Base-by-base conservation (phyloP, 805 yeast genomes). In the Candida koratica region DNA sequence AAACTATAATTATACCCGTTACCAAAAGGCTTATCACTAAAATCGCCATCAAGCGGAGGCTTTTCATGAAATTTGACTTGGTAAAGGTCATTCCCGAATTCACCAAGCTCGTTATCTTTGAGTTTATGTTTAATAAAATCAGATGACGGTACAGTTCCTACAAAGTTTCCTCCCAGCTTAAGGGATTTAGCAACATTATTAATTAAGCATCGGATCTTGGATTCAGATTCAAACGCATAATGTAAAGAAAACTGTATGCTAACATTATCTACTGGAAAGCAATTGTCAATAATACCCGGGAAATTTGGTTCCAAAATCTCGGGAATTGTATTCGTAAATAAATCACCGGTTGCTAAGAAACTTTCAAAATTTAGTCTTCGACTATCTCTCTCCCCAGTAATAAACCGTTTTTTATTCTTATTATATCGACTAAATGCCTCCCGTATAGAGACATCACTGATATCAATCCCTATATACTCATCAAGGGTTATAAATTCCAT, bases 81-180 rank as follows among this genome's bases (percentile, higher is more conserved):
- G 60, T 88, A 93, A 19, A 89, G 72, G 0, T 79, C 73, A 54
- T 93, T 93, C 0, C 97, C 97, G 80, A 93, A 93, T 16, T 26
- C 25, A 24, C 35, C 37, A 3, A 26, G 19, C 2, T 35, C 32
- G 27, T 73, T 36, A 12, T 39, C 22, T 24, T 18, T 37, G 7
- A 88, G 64, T 48, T 83, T 81, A 50, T 77, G 76, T 41, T 77
- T 73, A 33, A 89, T 84, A 46, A 81, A 82, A 55, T 88, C 96
- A 1, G 94, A 79, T 35, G 88, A 85, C 2, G 98, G 97, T 23
- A 90, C 86, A 0, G 99, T 93, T 1, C 97, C 98, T 39, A 93
- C 75, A 47, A 94, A 90, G 38, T 71, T 68, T 0, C 98, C 98
- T 2, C 96, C 97, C 2, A 79, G 68, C 47, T 75, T 76, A 39